A percentile compares a stretch with the other conserved stretches of the same genome.
phyloP scores from a whole-genome alignment of 2,329 filamentous ascomycete genomes.

The Cyphellophora attinorum region DNA sequence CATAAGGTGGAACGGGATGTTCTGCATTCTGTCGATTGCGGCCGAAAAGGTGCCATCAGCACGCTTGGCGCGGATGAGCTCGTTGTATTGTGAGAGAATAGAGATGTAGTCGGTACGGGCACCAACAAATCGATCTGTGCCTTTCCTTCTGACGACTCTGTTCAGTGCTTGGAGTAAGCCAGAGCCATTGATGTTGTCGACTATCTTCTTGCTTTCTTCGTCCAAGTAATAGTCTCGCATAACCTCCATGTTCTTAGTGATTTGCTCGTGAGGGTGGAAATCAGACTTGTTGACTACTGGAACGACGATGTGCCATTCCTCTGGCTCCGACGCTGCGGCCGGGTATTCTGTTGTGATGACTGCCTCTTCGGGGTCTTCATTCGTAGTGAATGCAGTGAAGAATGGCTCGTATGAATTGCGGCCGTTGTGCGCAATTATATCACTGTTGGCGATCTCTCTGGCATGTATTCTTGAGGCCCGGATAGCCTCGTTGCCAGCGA shows the following conservation, averaged over 20 bases:
- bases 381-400: conserved; percentile 39
- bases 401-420: conserved; percentile 18
- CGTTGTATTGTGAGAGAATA: conserved; percentile 70
- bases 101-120: conserved; percentile 58
- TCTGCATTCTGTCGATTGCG: conserved; percentile 60
- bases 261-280: conserved; percentile 57
- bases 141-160: conserved; percentile 45
- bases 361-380: conserved; percentile 32
- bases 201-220: conserved; percentile 54
- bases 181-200: conserved; percentile 60
- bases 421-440: conserved; percentile 27
- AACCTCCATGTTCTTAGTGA: conserved; percentile 58
- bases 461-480: conserved; percentile 39
- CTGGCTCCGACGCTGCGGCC: conserved; percentile 52
- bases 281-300: conserved; percentile 67
- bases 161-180: conserved; percentile 62
- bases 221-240: conserved; percentile 71
- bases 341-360: conserved; percentile 72
- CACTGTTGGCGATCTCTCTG: conserved; percentile 34
- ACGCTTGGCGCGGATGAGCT: conserved; percentile 54
- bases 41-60: conserved; percentile 61
- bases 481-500: conserved; percentile 28
- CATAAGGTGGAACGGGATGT: conserved; percentile 62
- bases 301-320: conserved; percentile 69
- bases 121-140: no score